Percentiles rank a stretch among this genome's conserved stretches.
phyloP scores from a whole-genome alignment of 2,329 filamentous ascomycete species.

The Orbilia blumenaviensis region DNA sequence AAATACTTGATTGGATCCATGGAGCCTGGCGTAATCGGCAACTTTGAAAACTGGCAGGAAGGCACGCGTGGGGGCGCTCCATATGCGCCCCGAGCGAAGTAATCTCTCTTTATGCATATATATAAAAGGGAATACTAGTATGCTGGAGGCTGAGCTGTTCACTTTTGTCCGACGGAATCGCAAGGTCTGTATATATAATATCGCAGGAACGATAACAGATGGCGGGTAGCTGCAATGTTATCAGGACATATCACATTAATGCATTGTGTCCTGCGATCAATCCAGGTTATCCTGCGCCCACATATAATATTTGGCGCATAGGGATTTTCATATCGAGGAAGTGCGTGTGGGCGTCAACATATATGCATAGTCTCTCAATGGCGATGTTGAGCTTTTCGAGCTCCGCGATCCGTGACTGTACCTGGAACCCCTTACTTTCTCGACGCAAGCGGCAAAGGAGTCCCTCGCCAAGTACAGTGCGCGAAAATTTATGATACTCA shows the following conservation, averaged over 20 bases:
- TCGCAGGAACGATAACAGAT: neutral
- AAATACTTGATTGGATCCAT: neutral
- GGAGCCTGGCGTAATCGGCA: neutral
- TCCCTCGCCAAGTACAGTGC: neutral
- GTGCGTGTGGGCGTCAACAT: too few relatives aligned
- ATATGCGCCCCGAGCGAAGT: slow-evolving; percentile 6
- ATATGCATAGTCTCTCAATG: too few relatives aligned
- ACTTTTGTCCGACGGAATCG: neutral
- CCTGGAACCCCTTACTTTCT: neutral
- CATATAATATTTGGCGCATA: neutral
- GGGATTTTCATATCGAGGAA: neutral
- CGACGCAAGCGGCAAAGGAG: neutral
- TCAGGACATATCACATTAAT: slow-evolving; percentile 10
- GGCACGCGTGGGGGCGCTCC: slow-evolving; percentile 7
- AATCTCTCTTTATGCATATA: slow-evolving; percentile 6
- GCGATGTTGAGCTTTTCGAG: too few relatives aligned
- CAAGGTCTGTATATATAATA: neutral
- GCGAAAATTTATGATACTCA: neutral
- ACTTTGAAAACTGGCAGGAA: neutral
- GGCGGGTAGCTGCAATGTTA: slow-evolving; percentile 43
- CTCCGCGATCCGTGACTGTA: neutral
- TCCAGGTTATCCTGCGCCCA: neutral
- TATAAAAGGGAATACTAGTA: too few relatives aligned
- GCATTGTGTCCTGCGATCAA: neutral
- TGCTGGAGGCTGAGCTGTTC: slow-evolving; percentile 28